Percentiles rank a stretch among this genome's conserved stretches.
These are phyloP conservation scores for Cyberlindnera mississippiensis DNA, from an alignment of 805 yeast species.

Conservation along the genomic window DNA sequence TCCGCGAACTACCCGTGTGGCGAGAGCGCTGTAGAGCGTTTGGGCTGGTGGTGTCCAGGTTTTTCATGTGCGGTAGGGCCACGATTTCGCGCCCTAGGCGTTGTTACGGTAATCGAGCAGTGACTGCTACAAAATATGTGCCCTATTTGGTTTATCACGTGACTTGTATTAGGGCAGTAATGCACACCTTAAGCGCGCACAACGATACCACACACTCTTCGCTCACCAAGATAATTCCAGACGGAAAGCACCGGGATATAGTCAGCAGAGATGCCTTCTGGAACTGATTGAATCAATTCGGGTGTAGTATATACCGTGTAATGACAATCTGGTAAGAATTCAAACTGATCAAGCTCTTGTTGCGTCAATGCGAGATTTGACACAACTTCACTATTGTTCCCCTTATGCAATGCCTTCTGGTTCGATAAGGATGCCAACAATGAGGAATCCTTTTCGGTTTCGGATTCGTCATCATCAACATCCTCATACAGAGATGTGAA, in stretches of 20 bases:
- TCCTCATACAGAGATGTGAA: conserved; percentile 35
- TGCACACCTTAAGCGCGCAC: conserved; percentile 12
- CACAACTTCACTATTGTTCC: conserved; percentile 18
- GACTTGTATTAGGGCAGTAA: conserved; percentile 5
- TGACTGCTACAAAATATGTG: neutral
- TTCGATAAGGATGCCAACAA: conserved; percentile 1
- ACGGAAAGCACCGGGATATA: conserved; percentile 27
- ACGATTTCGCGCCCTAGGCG: neutral
- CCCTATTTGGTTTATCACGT: too few species aligned
- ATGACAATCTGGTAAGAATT: conserved; percentile 14
- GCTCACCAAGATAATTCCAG: conserved; percentile 27
- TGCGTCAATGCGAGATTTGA: conserved; percentile 19
- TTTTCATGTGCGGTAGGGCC: conserved; percentile 5
- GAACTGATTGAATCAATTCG: conserved; percentile 2
- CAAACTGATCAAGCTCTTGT: conserved; percentile 11
- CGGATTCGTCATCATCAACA: conserved; percentile 32
- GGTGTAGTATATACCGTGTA: conserved; percentile 25
- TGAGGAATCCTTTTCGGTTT: neutral
- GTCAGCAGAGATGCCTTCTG: conserved; percentile 19
- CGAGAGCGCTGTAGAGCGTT: neutral
- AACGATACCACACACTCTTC: conserved; percentile 24
- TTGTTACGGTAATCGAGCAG: neutral
- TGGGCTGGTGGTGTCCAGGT: conserved; percentile 11
- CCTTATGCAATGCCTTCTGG: conserved; percentile 10
- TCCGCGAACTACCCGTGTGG: too few species aligned